Conservation (phyloP, 805 yeast species). For the Wickerhamiella galacta region DNA sequence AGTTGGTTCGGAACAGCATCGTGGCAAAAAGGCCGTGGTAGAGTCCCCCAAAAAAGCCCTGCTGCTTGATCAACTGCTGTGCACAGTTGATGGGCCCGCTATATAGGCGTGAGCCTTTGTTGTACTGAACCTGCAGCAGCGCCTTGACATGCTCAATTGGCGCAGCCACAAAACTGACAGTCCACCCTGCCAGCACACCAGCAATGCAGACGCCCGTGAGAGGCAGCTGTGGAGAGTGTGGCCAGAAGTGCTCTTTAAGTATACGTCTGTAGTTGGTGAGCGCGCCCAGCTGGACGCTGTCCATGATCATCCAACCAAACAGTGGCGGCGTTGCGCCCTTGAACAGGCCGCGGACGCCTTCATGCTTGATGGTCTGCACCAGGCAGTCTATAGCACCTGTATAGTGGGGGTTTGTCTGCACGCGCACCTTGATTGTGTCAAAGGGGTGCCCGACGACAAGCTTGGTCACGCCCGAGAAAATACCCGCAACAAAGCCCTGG, state of each 20-base stretch:
- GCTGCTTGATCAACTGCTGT: conserved; percentile 23
- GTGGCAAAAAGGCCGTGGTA: conserved; percentile 77
- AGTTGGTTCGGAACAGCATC: conserved; percentile 72
- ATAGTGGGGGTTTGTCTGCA: conserved; percentile 63
- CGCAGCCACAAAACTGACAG: conserved; percentile 90
- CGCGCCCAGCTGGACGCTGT: conserved; percentile 77
- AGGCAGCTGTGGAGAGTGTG: conserved; percentile 47
- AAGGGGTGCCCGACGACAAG: conserved; percentile 85
- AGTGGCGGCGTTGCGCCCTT: conserved; percentile 88
- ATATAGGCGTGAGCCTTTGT: conserved; percentile 47
- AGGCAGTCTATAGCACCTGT: conserved; percentile 75
- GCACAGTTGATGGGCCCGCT: conserved; percentile 69
- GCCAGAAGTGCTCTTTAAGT: conserved; percentile 46
- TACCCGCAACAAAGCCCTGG: conserved; percentile 71
- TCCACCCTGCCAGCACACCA: conserved; percentile 68
- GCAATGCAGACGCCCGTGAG: conserved; percentile 60
- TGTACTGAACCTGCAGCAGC: conserved; percentile 77
- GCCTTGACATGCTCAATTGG: conserved; percentile 86
- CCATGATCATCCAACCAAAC: conserved; percentile 90
- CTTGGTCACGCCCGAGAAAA: conserved; percentile 73
- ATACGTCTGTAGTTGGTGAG: conserved; percentile 58
- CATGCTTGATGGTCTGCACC: conserved; percentile 48
- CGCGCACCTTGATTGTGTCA: conserved; percentile 74
- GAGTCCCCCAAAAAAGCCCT: conserved; percentile 48
- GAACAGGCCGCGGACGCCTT: conserved; percentile 67